phyloP scores from a whole-genome alignment of 139 green algal genomes.

The Auxenochlorella protothecoides region DNA sequence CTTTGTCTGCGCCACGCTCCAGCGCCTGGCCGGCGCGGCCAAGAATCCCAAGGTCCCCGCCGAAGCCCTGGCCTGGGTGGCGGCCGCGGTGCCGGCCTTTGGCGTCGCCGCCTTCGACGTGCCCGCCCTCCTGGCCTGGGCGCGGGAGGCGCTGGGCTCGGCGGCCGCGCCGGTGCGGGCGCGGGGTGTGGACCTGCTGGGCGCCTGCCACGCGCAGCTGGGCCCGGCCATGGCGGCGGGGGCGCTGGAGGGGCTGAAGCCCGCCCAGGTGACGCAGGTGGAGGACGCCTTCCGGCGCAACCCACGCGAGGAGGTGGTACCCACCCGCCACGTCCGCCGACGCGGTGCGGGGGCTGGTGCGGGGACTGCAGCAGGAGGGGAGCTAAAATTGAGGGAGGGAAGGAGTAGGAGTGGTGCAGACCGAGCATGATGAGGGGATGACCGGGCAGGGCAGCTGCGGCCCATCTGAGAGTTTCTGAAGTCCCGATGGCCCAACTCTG shows the following conservation, averaged over 20 bases:
- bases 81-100: constrained; percentile 72
- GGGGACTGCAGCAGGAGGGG: not conserved
- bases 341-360: not conserved
- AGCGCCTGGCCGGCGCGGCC: constrained; percentile 65
- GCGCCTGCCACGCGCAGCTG: constrained; percentile 44
- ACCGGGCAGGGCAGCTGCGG: too few relatives aligned
- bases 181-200: constrained; percentile 57
- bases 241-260: constrained; percentile 76
- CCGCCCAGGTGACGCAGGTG: constrained; percentile 77
- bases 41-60: constrained; percentile 95
- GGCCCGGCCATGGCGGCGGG: constrained; percentile 27
- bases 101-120: constrained; percentile 56
- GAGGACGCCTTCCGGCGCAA: constrained; percentile 78
- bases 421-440: too few relatives aligned
- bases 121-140: constrained; percentile 57
- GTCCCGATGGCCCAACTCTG: too few relatives aligned
- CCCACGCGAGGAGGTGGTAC: constrained; percentile 42
- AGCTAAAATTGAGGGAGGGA: not conserved
- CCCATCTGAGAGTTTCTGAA: too few relatives aligned
- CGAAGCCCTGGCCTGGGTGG: constrained; percentile 78
- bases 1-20: constrained; percentile 70
- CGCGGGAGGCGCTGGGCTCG: constrained; percentile 64
- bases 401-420: not conserved
- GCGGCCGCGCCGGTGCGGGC: constrained; percentile 68
- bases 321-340: constrained; percentile 21